phyloP scores from a whole-genome alignment of 2,329 filamentous ascomycete genomes.

The Colletotrichum sp. region DNA sequence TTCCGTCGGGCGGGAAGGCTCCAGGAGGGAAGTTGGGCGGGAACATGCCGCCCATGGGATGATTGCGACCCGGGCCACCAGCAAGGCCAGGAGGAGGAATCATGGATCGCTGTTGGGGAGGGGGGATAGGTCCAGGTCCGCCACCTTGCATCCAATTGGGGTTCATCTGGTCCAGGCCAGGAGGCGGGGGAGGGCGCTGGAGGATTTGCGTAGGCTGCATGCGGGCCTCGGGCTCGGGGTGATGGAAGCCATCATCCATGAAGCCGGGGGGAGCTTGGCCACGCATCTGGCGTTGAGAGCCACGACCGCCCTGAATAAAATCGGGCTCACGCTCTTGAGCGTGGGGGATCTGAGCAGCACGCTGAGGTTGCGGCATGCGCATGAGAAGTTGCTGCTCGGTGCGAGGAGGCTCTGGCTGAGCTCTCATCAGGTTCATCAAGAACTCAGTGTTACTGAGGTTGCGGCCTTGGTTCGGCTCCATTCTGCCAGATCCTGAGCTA shows the following conservation, averaged over 20 bases:
- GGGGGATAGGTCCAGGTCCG: conserved; percentile 49
- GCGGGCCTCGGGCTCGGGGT: conserved; percentile 51
- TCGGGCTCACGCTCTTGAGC: conserved; percentile 55
- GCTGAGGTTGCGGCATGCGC: conserved; percentile 56
- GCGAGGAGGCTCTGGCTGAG: conserved; percentile 52
- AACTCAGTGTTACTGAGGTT: conserved; percentile 79
- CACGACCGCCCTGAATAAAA: conserved; percentile 38
- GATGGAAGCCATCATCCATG: conserved; percentile 59
- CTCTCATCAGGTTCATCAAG: conserved; percentile 80
- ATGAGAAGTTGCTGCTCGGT: conserved; percentile 54
- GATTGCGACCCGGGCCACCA: conserved; percentile 41
- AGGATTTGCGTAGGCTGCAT: conserved; percentile 68
- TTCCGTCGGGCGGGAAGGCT: conserved; percentile 50
- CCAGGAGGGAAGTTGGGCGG: conserved; percentile 64
- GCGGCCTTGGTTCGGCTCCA: conserved; percentile 46
- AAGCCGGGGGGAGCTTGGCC: conserved; percentile 55
- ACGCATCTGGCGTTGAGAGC: conserved; percentile 44
- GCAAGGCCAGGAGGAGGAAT: conserved; percentile 65
- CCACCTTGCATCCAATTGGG: conserved; percentile 56
- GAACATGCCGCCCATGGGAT: conserved; percentile 63
- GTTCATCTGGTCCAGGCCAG: conserved; percentile 65
- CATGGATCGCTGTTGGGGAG: conserved; percentile 47
- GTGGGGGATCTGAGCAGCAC: conserved; percentile 50
- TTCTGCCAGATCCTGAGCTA: conserved; percentile 52
- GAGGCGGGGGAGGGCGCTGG: conserved; percentile 65